phyloP scores from a whole-genome alignment of 805 yeast genomes.

The Teunomyces tritomae region DNA sequence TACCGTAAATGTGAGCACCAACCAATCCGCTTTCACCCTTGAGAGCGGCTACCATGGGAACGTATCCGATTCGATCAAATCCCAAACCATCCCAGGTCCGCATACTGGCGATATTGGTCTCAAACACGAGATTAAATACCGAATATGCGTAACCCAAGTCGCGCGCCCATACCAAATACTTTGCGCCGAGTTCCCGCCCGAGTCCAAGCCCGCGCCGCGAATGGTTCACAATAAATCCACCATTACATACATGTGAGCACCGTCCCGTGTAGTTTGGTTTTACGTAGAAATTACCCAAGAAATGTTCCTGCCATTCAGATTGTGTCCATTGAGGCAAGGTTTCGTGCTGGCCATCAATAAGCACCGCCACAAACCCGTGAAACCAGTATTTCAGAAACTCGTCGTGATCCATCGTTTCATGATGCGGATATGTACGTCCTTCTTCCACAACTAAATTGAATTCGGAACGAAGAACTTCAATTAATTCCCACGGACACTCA shows the following conservation, averaged over 20 bases:
- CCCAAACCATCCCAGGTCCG: conserved; percentile 83
- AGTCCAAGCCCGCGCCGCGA: conserved; percentile 61
- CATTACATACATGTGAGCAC: conserved; percentile 85
- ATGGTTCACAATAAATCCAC: conserved; percentile 72
- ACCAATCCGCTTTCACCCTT: conserved; percentile 62
- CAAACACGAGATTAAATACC: conserved; percentile 86
- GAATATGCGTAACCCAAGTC: conserved; percentile 75
- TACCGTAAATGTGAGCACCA: conserved; percentile 79
- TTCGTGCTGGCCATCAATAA: conserved; percentile 42
- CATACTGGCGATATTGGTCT: conserved; percentile 70
- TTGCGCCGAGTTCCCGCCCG: conserved; percentile 67
- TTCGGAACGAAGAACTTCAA: conserved; percentile 45
- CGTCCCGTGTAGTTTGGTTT: conserved; percentile 87
- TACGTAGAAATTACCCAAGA: conserved; percentile 74
- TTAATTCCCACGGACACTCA: conserved; percentile 50
- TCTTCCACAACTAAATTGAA: conserved; percentile 65
- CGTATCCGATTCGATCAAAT: conserved; percentile 72
- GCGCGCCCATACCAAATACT: conserved; percentile 73
- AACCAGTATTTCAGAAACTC: conserved; percentile 69
- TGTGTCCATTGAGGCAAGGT: conserved; percentile 6
- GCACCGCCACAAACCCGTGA: conserved; percentile 59
- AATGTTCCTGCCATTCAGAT: conserved; percentile 40
- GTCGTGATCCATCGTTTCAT: conserved; percentile 34
- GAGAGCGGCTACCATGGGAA: conserved; percentile 71
- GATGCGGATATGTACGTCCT: conserved; percentile 76